phyloP scores from a whole-genome alignment of 139 green algal genomes.

The Mesostigma viride region DNA sequence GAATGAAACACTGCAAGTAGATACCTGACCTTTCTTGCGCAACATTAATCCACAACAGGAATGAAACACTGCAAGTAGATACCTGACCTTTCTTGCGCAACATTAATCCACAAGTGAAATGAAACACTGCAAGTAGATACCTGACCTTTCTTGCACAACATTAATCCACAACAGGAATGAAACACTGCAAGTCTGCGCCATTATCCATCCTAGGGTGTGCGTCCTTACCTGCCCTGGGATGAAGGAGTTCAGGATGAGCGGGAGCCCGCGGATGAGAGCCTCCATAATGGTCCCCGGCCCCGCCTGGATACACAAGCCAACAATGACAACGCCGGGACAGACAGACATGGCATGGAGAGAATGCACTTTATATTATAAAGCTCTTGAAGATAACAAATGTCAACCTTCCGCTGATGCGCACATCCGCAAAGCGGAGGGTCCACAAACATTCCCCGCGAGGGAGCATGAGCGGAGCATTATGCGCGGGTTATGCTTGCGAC shows the following conservation, averaged over 20 bases:
- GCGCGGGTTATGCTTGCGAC: too few relatives aligned
- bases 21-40: too few relatives aligned
- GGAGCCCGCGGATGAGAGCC: constrained; percentile 82
- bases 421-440: too few relatives aligned
- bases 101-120: background rate
- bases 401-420: too few relatives aligned
- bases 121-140: background rate
- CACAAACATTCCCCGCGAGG: too few relatives aligned
- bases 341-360: background rate
- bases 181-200: background rate
- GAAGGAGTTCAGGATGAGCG: constrained; percentile 90
- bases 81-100: too few relatives aligned
- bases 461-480: too few relatives aligned
- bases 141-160: background rate
- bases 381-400: background rate
- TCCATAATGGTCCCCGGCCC: constrained; percentile 93
- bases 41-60: too few relatives aligned
- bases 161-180: background rate
- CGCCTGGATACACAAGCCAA: constrained; percentile 19
- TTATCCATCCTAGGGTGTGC: background rate
- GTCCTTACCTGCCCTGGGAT: constrained; percentile 59
- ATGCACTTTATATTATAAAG: background rate
- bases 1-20: too few relatives aligned
- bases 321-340: too few relatives aligned
- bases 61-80: too few relatives aligned